Percentiles rank a stretch among this genome's conserved stretches.
Conservation (phyloP, 257 asterid genomes). For the Nicotiana knightiana region DNA sequence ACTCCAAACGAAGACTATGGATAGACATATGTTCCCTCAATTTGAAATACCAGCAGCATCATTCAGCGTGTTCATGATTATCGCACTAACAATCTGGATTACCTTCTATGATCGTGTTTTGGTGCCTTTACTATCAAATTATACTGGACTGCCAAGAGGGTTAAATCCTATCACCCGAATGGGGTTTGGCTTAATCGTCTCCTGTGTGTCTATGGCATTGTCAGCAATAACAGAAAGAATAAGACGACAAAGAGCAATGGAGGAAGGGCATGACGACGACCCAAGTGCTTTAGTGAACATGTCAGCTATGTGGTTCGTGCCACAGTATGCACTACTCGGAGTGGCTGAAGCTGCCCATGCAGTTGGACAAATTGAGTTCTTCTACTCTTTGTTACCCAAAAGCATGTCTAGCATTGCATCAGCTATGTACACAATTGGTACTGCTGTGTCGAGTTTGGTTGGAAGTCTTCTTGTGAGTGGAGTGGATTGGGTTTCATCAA, state of each 20-base stretch:
- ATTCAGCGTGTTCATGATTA: conserved; percentile 6
- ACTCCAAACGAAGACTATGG: conserved; percentile 4
- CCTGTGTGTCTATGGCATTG: conserved; percentile 9
- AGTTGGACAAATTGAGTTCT: conserved; percentile 19
- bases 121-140: conserved; percentile 9
- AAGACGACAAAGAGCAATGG: conserved; percentile 7
- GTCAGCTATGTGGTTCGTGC: conserved; percentile 28
- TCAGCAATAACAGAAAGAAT: conserved; percentile 16
- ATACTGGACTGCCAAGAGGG: not conserved
- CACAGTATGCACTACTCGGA: conserved; percentile 11
- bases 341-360: conserved; percentile 14
- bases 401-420: conserved; percentile 22
- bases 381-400: conserved; percentile 16
- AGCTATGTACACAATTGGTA: conserved; percentile 3
- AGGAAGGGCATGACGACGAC: conserved; percentile 1
- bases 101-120: conserved; percentile 6
- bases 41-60: conserved; percentile 26
- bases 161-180: conserved; percentile 4
- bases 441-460: conserved; percentile 5
- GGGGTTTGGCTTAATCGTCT: conserved; percentile 14
- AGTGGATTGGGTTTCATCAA: not conserved
- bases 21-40: conserved; percentile 11
- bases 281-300: conserved; percentile 10
- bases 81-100: conserved; percentile 11
- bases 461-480: conserved; percentile 13